Evolutionary conservation across 2,329 filamentous ascomycete species (phyloP), one percentile per base, ranked within the genome.

Genomic region (Fusarium sp.): DNA sequence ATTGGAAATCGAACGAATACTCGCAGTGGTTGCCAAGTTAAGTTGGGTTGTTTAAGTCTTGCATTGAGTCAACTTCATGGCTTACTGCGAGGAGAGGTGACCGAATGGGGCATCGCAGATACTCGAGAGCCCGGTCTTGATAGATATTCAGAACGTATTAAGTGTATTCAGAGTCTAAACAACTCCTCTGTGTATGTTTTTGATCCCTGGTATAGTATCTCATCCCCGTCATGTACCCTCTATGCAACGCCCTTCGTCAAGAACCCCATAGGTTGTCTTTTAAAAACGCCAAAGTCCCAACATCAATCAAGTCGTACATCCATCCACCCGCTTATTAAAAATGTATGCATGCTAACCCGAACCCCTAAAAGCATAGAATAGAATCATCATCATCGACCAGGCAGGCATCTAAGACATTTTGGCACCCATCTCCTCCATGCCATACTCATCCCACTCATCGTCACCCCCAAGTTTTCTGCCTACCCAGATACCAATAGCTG

Each of bases 401-500:
- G 34, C 3, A 47, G 37, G 18, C 32, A 62, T 22, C 58, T 71
- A 80, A 32, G 86, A 90, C 80, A 87, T 84, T 82, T 94, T 94
- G 66, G 87, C 85, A 3, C 90, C 91, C 85, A 92, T 86, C 81
- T 94, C 92, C 77, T 92, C 91, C 61, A 84, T 85, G 10, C 85
- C 85, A 74, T 86, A 82, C 76, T 88, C 86, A 73, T 89, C 87
- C 83, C 85, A 88, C 63, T 89, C 88, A 49, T 90, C 88, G 67
- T 84, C 84, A 4, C 81, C 80, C 0, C 80, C 82, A 4, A 93
- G 81, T 76, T 88, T 90, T 66, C 88, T 85, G 1, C 92, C 91
- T 6, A 94, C 77, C 85, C 91, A 92, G 24, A 97, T 89, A 0
- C 92, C 93, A n/a, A 87, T 76, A 2, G 86, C 89, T 2, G 93